These are phyloP conservation scores for Talaromyces albobiverticillius DNA, from an alignment of 2,329 filamentous ascomycete genomes.

Conservation along the genomic window DNA sequence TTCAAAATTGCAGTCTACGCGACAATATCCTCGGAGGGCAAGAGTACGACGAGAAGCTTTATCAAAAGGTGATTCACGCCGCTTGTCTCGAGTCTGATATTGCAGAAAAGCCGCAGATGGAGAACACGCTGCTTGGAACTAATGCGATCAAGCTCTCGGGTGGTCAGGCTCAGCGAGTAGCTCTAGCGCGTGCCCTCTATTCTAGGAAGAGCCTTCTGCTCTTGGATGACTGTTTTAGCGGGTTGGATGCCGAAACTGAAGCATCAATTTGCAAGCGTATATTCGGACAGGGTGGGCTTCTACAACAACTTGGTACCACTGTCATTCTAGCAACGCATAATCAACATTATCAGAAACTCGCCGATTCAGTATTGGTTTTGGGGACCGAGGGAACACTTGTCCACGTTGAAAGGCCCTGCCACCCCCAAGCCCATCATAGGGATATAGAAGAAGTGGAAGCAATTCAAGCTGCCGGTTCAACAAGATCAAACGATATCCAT, in stretches of 20 bases:
- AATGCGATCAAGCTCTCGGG: neutral
- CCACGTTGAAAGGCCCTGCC: no score
- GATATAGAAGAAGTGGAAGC: no score
- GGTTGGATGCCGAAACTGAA: slow-evolving; percentile 9
- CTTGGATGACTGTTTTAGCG: slow-evolving; percentile 13
- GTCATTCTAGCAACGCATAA: slow-evolving; percentile 6
- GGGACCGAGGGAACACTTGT: no score
- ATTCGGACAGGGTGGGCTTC: slow-evolving; percentile 7
- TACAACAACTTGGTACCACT: neutral
- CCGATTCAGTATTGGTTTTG: no score
- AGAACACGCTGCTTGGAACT: neutral
- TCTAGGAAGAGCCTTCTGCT: slow-evolving; percentile 24
- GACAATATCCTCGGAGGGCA: slow-evolving; percentile 28
- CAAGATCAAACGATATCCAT: no score
- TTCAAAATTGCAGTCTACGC: slow-evolving; percentile 27
- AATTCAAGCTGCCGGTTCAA: no score
- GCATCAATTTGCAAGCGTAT: slow-evolving; percentile 2
- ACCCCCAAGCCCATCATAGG: no score
- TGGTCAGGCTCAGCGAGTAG: neutral
- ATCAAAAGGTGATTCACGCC: slow-evolving; percentile 22
- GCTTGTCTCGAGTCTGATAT: slow-evolving; percentile 29
- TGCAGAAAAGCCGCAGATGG: neutral
- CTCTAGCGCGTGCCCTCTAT: neutral
- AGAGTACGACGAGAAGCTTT: slow-evolving; percentile 26
- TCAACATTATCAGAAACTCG: no score